Base-by-base conservation (phyloP, 148 eudicot species). In the Fagopyrum tataricum region DNA sequence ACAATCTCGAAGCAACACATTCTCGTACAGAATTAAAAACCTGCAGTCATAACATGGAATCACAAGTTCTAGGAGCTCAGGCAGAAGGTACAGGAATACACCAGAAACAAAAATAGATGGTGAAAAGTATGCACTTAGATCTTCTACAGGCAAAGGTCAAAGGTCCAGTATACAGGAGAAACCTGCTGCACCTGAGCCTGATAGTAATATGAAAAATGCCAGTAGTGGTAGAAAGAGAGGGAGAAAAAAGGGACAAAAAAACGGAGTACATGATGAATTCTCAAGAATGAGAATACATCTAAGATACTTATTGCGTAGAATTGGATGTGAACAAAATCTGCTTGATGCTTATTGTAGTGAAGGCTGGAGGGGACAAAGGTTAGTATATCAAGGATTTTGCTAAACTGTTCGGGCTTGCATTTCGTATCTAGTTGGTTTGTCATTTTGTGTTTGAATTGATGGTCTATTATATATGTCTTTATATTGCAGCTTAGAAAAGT, bases 291-390 rank as follows among this genome's bases (percentile, higher is more conserved):
- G 82, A 76, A 79, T 70, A 41, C 96, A 88, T 79, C 82, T 91
- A 64, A 88, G 85, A 81, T 95, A 95, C 78, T 79, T 88, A 46
- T 76, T 95, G 78, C 87, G 87, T 67, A 84, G 88, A 75, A 90
- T 90, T 78, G 73, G 68, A 24, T 88, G 83, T 73, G 94, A 90
- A 78, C 96, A 84, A 76, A 91, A 76, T 78, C 81, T 95, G 64
- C 87, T 95, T 58, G 97, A 91, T 77, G 98, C 96, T 51, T 95
- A 95, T 74, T 84, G 92, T 67, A 91, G 87, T 72, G 98, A 95
- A 83, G 98, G 98, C 49, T 95, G 98, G 98, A 95, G 88, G 81
- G 93, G 97, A 47, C 98, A 85, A 78, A 95, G 98, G 98, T 95
- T 71, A 75, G 88, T 79, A 31, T 31, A 26, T 64, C 18, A 14